These are phyloP conservation scores for Sisymbrium altissimum DNA, from an alignment of 345 rosid species.

Conservation along the genomic window DNA sequence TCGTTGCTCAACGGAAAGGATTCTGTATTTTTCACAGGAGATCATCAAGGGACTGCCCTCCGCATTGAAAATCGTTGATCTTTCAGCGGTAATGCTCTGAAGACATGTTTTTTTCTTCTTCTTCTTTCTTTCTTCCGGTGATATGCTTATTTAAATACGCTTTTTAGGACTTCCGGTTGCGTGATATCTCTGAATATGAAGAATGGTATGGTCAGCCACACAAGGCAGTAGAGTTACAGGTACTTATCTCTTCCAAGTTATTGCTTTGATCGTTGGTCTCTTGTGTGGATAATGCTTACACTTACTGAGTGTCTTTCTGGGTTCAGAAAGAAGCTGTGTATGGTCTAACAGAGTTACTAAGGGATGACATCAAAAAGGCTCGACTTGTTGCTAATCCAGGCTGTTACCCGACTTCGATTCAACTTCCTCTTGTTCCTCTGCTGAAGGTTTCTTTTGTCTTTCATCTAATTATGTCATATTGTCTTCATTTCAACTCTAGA, in stretches of 20 bases:
- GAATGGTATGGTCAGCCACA: constrained; percentile 99
- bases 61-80: constrained; percentile 78
- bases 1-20: not conserved
- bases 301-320: not conserved
- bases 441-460: constrained; percentile 51
- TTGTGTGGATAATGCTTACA: not conserved
- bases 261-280: not conserved
- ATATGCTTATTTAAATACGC: constrained; percentile 8
- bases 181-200: constrained; percentile 70
- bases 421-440: constrained; percentile 91
- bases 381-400: constrained; percentile 96
- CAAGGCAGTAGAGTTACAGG: constrained; percentile 85
- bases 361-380: constrained; percentile 66
- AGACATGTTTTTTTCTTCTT: not conserved
- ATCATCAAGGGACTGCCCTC: constrained; percentile 79
- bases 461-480: not conserved
- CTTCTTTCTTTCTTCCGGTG: not conserved
- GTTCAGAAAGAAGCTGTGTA: constrained; percentile 84
- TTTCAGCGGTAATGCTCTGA: constrained; percentile 74
- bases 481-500: not conserved
- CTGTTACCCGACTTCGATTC: constrained; percentile 95
- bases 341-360: constrained; percentile 85
- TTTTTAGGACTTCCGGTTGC: constrained; percentile 69
- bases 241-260: not conserved
- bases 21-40: constrained; percentile 45